A percentile compares a stretch with the other conserved stretches of the same genome.
Conservation (phyloP, 148 eudicot species). For the Oxyria digyna region DNA sequence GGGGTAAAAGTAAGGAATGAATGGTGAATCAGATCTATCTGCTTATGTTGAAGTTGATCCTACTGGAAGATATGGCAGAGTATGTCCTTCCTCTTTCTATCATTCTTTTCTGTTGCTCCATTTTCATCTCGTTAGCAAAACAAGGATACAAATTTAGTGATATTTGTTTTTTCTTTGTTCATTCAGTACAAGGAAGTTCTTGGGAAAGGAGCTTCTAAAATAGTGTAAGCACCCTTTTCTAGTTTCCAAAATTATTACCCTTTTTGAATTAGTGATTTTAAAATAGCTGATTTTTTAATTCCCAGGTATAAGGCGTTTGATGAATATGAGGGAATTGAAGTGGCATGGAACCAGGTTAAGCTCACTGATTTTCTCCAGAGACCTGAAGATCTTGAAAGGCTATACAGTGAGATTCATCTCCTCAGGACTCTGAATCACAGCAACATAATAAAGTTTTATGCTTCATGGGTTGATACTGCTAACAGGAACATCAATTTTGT, state of each 20-base stretch:
- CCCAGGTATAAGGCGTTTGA: conserved; percentile 13
- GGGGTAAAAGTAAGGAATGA: conserved; percentile 12
- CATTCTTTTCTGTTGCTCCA: neutral
- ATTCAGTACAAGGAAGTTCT: conserved; percentile 52
- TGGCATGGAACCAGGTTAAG: conserved; percentile 18
- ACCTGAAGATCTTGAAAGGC: conserved; percentile 15
- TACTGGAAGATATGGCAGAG: conserved; percentile 29
- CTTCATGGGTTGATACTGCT: conserved; percentile 13
- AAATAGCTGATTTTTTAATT: neutral
- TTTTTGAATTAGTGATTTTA: neutral
- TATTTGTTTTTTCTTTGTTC: neutral
- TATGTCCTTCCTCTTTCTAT: conserved; percentile 1
- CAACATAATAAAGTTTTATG: conserved; percentile 12
- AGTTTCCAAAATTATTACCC: neutral
- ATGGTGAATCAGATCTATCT: conserved; percentile 18
- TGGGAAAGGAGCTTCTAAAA: conserved; percentile 65
- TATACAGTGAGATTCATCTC: conserved; percentile 13
- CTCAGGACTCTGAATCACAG: conserved; percentile 13
- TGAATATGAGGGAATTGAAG: conserved; percentile 16
- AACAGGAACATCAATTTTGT: conserved; percentile 17
- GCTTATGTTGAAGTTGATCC: conserved; percentile 23
- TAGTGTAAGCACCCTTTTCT: conserved; percentile 28
- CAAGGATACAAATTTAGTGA: neutral
- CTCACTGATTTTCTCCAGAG: conserved; percentile 14
- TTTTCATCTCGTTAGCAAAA: neutral